phyloP scores from a whole-genome alignment of 1,284 basidiomycete genomes.

The Prillingera fragicola region DNA sequence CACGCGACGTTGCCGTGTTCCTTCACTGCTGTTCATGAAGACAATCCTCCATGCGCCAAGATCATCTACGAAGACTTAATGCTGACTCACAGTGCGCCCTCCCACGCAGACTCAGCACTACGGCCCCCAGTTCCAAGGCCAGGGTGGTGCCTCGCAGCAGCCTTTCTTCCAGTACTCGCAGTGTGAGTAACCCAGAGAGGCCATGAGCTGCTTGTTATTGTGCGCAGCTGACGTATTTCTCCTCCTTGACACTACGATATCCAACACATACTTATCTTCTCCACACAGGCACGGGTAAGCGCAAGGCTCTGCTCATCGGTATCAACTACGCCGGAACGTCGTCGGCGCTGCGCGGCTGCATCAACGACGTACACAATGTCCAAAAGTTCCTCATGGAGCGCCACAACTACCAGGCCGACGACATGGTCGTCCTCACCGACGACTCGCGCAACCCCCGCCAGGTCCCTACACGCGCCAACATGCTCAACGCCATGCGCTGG shows the following conservation, averaged over 20 bases:
- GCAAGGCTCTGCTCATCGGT: slow-evolving; percentile 37
- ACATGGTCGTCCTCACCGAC: slow-evolving; percentile 83
- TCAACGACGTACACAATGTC: slow-evolving; percentile 80
- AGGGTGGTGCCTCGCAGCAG: slow-evolving; percentile 54
- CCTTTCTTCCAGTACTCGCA: slow-evolving; percentile 75
- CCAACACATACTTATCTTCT: background rate
- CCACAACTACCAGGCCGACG: slow-evolving; percentile 66
- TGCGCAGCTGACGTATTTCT: background rate
- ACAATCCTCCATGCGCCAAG: too few species aligned
- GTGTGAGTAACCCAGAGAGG: slow-evolving; percentile 48
- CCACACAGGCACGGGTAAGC: slow-evolving; percentile 30
- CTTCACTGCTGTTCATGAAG: too few species aligned
- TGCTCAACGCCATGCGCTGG: slow-evolving; percentile 82
- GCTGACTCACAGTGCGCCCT: slow-evolving; percentile 7
- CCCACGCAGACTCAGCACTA: slow-evolving; percentile 63
- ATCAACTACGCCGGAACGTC: slow-evolving; percentile 70
- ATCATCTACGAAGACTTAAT: too few species aligned
- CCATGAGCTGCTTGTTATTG: background rate
- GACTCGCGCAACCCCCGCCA: slow-evolving; percentile 60
- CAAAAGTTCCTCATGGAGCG: slow-evolving; percentile 64
- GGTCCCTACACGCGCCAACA: slow-evolving; percentile 73
- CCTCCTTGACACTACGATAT: background rate
- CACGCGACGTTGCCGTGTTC: too few species aligned
- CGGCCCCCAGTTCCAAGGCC: slow-evolving; percentile 58
- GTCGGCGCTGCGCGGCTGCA: slow-evolving; percentile 68